Evolutionary conservation across 345 rosid species (phyloP).

Genomic region (Aquilaria sinensis): DNA sequence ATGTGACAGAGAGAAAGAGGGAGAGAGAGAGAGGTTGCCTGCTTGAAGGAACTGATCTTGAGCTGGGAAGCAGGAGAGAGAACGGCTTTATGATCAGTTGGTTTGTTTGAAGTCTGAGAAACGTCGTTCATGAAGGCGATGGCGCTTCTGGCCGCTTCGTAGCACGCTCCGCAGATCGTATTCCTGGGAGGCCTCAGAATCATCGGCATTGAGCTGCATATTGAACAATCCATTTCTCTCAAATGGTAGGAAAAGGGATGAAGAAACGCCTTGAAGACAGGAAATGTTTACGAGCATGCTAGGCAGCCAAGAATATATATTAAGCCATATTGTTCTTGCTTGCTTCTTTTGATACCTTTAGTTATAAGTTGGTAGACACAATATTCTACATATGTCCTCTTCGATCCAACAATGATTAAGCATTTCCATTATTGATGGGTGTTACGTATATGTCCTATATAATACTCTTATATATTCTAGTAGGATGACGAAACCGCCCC

Average conservation of each 20-base stretch:
- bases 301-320: too few species aligned
- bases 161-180: slow-evolving; percentile 73
- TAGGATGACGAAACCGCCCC: slow-evolving; percentile 18
- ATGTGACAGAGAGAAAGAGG: background rate
- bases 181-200: slow-evolving; percentile 84
- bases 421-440: too few species aligned
- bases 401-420: too few species aligned
- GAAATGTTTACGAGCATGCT: slow-evolving; percentile 12
- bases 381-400: too few species aligned
- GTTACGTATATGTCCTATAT: too few species aligned
- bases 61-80: too few species aligned
- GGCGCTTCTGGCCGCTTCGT: slow-evolving; percentile 53
- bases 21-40: slow-evolving; percentile 10
- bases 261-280: slow-evolving; percentile 4
- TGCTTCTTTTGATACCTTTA: too few species aligned
- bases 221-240: slow-evolving; percentile 66
- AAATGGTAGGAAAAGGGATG: background rate
- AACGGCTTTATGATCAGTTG: background rate
- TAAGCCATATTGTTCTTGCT: too few species aligned
- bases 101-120: slow-evolving; percentile 28
- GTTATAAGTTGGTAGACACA: too few species aligned
- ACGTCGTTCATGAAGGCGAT: slow-evolving; percentile 44
- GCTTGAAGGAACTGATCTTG: slow-evolving; percentile 12
- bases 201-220: slow-evolving; percentile 69
- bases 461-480: background rate